A percentile compares a stretch with the other conserved stretches of the same genome.
phyloP scores from a whole-genome alignment of 345 rosid species.

The Hirschfeldia incana region DNA sequence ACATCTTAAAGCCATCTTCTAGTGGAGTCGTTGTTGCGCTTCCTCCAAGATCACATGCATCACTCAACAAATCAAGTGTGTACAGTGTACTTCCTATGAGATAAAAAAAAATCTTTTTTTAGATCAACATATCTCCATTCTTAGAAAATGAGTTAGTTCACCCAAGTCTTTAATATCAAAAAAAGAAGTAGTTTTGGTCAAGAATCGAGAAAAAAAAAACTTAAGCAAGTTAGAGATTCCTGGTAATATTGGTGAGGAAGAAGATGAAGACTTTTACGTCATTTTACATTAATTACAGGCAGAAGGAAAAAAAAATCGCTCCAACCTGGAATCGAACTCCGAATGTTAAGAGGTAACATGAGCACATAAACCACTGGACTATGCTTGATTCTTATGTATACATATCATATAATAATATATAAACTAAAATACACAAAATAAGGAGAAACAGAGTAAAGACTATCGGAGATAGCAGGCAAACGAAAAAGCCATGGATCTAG shows the following conservation, averaged over 20 bases:
- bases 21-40: too few species aligned
- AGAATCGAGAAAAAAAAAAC: not conserved
- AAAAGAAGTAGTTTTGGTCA: not conserved
- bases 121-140: too few species aligned
- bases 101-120: too few species aligned
- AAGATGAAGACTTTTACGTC: not conserved
- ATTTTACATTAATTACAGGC: not conserved
- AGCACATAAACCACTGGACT: not conserved
- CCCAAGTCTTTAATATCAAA: too few species aligned
- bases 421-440: not conserved
- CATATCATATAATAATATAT: not conserved
- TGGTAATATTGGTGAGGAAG: not conserved
- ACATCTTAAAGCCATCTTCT: too few species aligned
- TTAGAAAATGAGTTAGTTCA: too few species aligned
- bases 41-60: too few species aligned
- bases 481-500: not conserved
- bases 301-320: not conserved
- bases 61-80: too few species aligned
- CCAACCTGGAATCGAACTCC: not conserved
- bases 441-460: not conserved
- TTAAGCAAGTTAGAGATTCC: not conserved
- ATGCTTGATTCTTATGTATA: not conserved
- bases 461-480: too few species aligned
- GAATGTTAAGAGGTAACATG: not conserved
- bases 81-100: too few species aligned